Base-by-base conservation (phyloP, 257 asterid species). In the Solanum virginianum region DNA sequence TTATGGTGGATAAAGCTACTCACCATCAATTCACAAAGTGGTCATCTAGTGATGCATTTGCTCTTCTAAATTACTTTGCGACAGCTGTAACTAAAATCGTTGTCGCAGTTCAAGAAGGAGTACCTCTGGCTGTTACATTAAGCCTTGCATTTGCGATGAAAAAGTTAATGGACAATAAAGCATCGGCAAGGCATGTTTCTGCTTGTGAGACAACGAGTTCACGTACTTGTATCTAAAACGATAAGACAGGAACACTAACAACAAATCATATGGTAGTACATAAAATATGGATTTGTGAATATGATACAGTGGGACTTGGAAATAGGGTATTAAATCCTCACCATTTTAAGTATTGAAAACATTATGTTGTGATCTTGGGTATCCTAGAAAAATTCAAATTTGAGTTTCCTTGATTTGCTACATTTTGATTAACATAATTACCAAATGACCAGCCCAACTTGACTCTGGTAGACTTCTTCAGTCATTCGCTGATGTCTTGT, bases 1-100 rank as follows among this genome's bases (percentile, higher is more conserved):
- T 93, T 86, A 80, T 96, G 85, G 89, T 93, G 66, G 91, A 91
- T 85, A 96, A 96, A 88, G 97, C 93, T 65, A 56, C 86, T 86
- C 85, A 77, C 2, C 32, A 29, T 29, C 32, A 29, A 29, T 29
- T 29, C 32, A 29, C 32, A 29, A 29, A 29, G 2, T 29, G 32
- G 32, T 29, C 32, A 2, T 29, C 32, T 3, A 0, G 32, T 29
- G 32, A 29, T 29, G 32, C 32, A 29, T 29, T 29, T 2, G 32
- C 32, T 29, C 32, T 29, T 29, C 32, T 29, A 29, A 29, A 29
- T 29, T 29, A 29, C 32, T 29, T 29, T 29, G 32, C 32, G 32
- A 29, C 32, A 29, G 32, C 1, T 29, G 32, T 29, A 29, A 29
- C 32, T 29, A 2, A 29, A 29, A 29, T 29, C 0, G 32, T 29